phyloP scores from a whole-genome alignment of 1,139 yeast species.

The Arxiozyma telluris region DNA sequence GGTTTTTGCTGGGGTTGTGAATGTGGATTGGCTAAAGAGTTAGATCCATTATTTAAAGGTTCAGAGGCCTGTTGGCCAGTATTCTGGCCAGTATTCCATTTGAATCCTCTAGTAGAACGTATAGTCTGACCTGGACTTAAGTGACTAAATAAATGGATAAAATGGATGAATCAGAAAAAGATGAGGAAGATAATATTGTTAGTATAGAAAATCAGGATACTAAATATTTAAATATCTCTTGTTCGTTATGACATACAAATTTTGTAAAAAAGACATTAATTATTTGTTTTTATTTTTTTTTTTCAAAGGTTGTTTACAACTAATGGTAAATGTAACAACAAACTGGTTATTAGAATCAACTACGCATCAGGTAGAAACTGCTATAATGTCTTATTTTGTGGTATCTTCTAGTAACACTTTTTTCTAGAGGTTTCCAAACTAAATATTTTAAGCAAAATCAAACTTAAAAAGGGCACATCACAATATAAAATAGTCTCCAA shows the following conservation, averaged over 20 bases:
- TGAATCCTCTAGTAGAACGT: slow-evolving; percentile 31
- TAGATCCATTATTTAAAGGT: not conserved
- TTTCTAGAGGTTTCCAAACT: too few relatives aligned
- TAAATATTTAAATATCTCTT: not conserved
- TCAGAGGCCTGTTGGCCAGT: slow-evolving; percentile 3
- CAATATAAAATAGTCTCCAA: not conserved
- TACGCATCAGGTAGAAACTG: not conserved
- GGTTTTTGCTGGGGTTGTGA: not conserved
- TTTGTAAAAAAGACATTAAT: slow-evolving; percentile 25
- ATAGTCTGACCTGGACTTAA: slow-evolving; percentile 32
- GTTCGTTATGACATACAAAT: slow-evolving; percentile 17
- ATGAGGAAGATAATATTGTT: not conserved
- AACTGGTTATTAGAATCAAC: not conserved
- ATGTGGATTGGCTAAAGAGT: not conserved
- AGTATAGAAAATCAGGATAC: not conserved
- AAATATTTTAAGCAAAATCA: too few relatives aligned
- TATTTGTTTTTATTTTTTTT: not conserved
- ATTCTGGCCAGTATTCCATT: slow-evolving; percentile 26
- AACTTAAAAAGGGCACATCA: not conserved
- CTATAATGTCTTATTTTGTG: not conserved
- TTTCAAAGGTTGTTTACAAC: too few relatives aligned
- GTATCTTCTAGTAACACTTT: not conserved
- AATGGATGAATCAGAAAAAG: not conserved
- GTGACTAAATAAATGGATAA: slow-evolving; percentile 14
- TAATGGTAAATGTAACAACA: not conserved